phyloP scores from a whole-genome alignment of 148 eudicot species.

The Camellia granthamiana region DNA sequence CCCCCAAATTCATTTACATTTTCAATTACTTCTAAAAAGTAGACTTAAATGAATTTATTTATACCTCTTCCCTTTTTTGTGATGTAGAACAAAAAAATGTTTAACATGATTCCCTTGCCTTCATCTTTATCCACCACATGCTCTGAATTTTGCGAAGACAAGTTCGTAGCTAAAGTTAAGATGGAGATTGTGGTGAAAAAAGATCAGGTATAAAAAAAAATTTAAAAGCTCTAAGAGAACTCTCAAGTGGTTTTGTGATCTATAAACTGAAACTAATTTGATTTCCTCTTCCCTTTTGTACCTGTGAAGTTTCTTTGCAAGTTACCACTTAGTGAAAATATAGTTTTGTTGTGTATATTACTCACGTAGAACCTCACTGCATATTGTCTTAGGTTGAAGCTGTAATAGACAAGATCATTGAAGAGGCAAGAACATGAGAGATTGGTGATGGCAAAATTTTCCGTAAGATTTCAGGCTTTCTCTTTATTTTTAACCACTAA shows the following conservation, averaged over 20 bases:
- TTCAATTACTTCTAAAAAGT: slow-evolving; percentile 1
- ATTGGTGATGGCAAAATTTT: slow-evolving; percentile 92
- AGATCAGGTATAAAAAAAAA: slow-evolving; percentile 57
- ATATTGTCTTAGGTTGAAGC: slow-evolving; percentile 61
- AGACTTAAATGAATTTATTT: neutral
- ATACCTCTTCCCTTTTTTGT: neutral
- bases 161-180: slow-evolving; percentile 71
- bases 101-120: slow-evolving; percentile 11
- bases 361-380: neutral
- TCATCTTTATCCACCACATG: slow-evolving; percentile 36
- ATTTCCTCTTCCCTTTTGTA: neutral
- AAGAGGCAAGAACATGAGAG: slow-evolving; percentile 84
- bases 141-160: slow-evolving; percentile 86
- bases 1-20: neutral
- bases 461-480: slow-evolving; percentile 39
- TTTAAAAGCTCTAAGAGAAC: neutral
- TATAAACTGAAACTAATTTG: neutral
- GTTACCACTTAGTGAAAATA: slow-evolving; percentile 2
- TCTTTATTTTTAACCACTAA: neutral
- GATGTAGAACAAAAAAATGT: neutral
- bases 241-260: neutral
- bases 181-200: slow-evolving; percentile 91
- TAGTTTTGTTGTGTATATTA: neutral
- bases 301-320: slow-evolving; percentile 2
- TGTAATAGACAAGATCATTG: slow-evolving; percentile 63